phyloP scores from a whole-genome alignment of 345 rosid species.

The Punica granatum region DNA sequence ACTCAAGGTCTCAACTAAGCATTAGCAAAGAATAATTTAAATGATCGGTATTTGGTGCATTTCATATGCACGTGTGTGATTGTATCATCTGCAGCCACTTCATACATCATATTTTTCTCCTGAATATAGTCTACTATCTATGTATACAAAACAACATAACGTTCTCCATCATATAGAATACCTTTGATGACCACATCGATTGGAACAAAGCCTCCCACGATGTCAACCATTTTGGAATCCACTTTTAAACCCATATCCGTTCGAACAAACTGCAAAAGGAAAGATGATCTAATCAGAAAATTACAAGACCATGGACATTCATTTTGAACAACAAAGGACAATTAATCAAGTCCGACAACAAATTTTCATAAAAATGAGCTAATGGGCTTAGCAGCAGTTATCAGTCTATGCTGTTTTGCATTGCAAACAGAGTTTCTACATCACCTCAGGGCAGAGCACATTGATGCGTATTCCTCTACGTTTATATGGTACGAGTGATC shows the following conservation, averaged over 20 bases:
- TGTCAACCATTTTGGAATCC: slow-evolving; percentile 20
- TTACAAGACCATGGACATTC: neutral
- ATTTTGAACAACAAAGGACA: neutral
- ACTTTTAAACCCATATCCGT: slow-evolving; percentile 48
- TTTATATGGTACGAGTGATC: slow-evolving; percentile 52
- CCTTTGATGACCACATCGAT: slow-evolving; percentile 78
- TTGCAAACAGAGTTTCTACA: neutral
- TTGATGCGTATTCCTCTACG: slow-evolving; percentile 78
- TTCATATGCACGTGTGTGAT: neutral
- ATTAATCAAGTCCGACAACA: no score
- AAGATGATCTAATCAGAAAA: slow-evolving; percentile 8
- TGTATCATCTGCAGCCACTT: neutral
- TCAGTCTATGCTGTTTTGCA: neutral
- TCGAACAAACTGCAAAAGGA: slow-evolving; percentile 58
- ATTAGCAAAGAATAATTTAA: neutral
- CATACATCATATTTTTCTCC: no score
- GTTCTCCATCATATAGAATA: slow-evolving; percentile 15
- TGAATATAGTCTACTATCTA: no score
- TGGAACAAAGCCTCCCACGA: slow-evolving; percentile 69
- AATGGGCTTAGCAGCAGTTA: neutral
- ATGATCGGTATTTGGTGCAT: neutral
- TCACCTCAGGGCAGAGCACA: slow-evolving; percentile 62
- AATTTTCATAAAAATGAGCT: no score
- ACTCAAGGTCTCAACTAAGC: neutral
- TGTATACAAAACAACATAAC: no score